Evolutionary conservation across 2,329 filamentous ascomycete species (phyloP).

Genomic region (Cordyceps pruinosa): DNA sequence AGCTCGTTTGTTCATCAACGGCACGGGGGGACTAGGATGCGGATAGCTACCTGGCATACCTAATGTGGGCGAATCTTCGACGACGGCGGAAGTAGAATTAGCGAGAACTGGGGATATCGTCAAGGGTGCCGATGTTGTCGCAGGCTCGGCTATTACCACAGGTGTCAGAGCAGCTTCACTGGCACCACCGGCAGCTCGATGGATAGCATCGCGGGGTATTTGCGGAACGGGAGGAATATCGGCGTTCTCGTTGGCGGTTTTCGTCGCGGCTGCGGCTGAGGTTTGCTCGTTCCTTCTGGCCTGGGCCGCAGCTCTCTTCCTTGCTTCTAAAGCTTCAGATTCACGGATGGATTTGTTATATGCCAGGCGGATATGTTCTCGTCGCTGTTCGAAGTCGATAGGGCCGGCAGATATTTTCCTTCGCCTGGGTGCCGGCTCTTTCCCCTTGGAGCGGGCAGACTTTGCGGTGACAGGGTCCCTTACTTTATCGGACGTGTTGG

Average conservation of each 20-base stretch:
- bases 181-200: not conserved
- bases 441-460: constrained; percentile 33
- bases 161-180: constrained; percentile 1
- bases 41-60: constrained; percentile 60
- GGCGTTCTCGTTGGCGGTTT: not conserved
- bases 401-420: constrained; percentile 59
- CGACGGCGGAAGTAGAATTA: not conserved
- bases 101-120: constrained; percentile 12
- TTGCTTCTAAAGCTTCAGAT: constrained; percentile 54
- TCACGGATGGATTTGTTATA: constrained; percentile 80
- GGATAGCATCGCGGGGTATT: constrained; percentile 5
- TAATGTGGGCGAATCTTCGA: constrained; percentile 55
- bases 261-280: constrained; percentile 6
- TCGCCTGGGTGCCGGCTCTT: constrained; percentile 25
- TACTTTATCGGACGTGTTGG: constrained; percentile 63
- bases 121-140: constrained; percentile 2
- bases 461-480: constrained; percentile 53
- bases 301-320: constrained; percentile 43
- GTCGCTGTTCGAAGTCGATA: constrained; percentile 77
- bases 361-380: constrained; percentile 75
- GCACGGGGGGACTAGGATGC: constrained; percentile 29
- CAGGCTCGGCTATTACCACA: not conserved
- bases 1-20: constrained; percentile 42
- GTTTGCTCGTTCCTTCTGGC: constrained; percentile 33
- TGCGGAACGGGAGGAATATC: constrained; percentile 7